These are phyloP conservation scores for Allantophomopsis lycopodina DNA, from an alignment of 2,329 filamentous ascomycete species.

Conservation along the genomic window DNA sequence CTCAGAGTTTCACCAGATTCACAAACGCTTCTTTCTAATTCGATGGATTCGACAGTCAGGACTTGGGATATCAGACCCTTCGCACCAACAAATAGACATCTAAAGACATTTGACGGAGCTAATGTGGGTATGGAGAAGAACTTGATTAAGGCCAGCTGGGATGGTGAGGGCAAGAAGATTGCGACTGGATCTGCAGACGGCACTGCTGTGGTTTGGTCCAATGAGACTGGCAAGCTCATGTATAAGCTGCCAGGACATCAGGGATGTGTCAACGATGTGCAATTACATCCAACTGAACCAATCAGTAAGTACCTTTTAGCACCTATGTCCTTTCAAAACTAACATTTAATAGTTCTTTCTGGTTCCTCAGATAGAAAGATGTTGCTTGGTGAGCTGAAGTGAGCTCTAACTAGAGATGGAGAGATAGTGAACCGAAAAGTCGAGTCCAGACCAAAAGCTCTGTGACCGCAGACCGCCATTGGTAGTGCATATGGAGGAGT, in stretches of 20 bases:
- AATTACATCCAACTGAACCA: slow-evolving; percentile 79
- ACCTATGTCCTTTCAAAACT: slow-evolving; percentile 3
- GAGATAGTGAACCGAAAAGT: no score
- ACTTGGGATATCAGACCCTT: slow-evolving; percentile 97
- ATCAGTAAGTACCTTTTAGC: slow-evolving; percentile 52
- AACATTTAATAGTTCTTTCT: slow-evolving; percentile 53
- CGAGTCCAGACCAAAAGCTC: no score
- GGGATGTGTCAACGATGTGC: slow-evolving; percentile 66
- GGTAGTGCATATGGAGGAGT: no score
- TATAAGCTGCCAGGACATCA: slow-evolving; percentile 95
- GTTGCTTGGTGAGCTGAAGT: slow-evolving; percentile 68
- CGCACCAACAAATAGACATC: slow-evolving; percentile 71
- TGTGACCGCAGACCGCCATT: no score
- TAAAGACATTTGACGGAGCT: slow-evolving; percentile 87
- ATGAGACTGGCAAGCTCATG: slow-evolving; percentile 72
- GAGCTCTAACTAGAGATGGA: slow-evolving; percentile 17
- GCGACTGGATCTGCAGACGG: slow-evolving; percentile 83
- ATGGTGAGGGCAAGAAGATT: slow-evolving; percentile 71
- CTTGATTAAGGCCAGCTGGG: slow-evolving; percentile 81
- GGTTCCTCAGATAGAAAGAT: slow-evolving; percentile 82
- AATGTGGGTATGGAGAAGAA: slow-evolving; percentile 83
- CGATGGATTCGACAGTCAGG: slow-evolving; percentile 84
- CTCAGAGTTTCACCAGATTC: slow-evolving; percentile 86
- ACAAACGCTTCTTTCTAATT: slow-evolving; percentile 79
- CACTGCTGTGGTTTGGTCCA: slow-evolving; percentile 84